Base-by-base conservation (phyloP, 805 yeast species). In the Naumovozyma baii region DNA sequence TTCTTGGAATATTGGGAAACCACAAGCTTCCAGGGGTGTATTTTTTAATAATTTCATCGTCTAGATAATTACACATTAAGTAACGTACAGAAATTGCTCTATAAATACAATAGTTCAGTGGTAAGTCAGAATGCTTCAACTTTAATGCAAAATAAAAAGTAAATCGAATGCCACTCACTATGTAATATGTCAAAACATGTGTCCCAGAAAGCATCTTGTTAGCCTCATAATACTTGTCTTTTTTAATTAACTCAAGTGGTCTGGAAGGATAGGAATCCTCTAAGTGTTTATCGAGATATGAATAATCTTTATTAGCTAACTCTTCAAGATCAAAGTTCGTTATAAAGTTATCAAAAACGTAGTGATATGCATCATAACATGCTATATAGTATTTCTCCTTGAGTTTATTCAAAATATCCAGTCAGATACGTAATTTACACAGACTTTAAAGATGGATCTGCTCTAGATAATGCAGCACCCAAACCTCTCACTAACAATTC, bases 1-100 rank as follows among this genome's bases (percentile, higher is more conserved):
- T n/a, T n/a, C 4, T 26, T 4, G 40, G 37, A 2, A 28, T 20
- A 17, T 38, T 30, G 14, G 40, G 40, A 10, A 18, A 20, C 22
- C 33, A 38, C 3, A 38, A 4, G 12, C 34, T 19, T 2, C 25
- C 31, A 14, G 40, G 40, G 4, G 33, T 28, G 18, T 38, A 15
- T n/a, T 38, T 20, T 17, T 16, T 18, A 8, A 38, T 38, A 5
- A 38, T 12, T 10, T 33, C 36, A 18, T 33, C 40, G 17, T 38
- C 36, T 13, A 38, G 20, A 17, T 38, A 38, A 22, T 38, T 38
- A 19, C 34, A 33, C 40, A 38, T 38, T 4, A 38, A 33, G 28
- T 22, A 38, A 3, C 31, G 4, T 2, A 36, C 40, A 9, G 40
- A 38, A 5, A 38, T 33, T 10, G 40, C 33, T 5, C 37, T 26